Evolutionary conservation across 495 filamentous ascomycete species (phyloP).

Genomic region (Neurospora terricola): DNA sequence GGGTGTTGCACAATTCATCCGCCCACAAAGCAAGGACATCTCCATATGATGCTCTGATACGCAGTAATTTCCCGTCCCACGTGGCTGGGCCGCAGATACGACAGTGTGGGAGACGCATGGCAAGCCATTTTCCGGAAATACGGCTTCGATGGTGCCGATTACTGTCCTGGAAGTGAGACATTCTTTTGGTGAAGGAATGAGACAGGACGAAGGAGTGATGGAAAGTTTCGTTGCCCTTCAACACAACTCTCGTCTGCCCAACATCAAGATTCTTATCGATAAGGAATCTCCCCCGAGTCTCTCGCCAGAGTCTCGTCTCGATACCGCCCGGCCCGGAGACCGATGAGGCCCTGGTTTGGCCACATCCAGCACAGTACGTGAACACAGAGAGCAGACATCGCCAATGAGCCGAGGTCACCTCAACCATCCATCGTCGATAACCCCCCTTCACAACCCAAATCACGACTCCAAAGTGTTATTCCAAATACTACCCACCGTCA

Average conservation of each 20-base stretch:
- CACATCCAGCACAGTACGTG: neutral
- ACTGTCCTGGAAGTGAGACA: neutral
- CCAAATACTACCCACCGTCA: slow-evolving; percentile 55
- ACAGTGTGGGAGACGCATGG: neutral
- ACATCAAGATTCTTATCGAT: neutral
- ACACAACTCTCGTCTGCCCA: neutral
- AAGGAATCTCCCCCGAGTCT: neutral
- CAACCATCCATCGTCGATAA: neutral
- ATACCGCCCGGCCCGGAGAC: neutral
- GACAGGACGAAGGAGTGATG: neutral
- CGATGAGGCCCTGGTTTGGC: neutral
- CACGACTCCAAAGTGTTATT: slow-evolving; percentile 41
- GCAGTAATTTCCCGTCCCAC: neutral
- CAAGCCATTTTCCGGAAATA: neutral
- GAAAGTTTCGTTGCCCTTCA: neutral
- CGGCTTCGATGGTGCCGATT: neutral
- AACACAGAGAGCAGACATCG: neutral
- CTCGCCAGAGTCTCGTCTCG: neutral
- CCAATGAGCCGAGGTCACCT: neutral
- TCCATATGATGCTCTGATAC: neutral
- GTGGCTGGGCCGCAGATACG: neutral
- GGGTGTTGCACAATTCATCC: neutral
- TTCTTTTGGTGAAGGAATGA: neutral
- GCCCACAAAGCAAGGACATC: neutral
- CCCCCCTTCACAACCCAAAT: neutral